phyloP scores from a whole-genome alignment of 2,329 filamentous ascomycete genomes.

The Cytospora leucostoma region DNA sequence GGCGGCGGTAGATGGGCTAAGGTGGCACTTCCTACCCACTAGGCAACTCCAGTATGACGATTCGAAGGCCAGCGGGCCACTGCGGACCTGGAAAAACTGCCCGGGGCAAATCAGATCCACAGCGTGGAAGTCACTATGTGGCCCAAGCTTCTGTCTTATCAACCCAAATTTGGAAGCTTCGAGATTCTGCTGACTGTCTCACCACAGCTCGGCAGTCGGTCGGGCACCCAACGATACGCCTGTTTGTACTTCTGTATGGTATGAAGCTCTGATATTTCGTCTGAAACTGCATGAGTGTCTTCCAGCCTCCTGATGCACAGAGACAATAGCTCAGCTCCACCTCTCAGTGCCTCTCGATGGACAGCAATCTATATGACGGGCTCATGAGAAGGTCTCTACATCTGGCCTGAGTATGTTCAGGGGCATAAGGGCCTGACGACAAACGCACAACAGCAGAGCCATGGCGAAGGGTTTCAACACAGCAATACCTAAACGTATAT shows the following conservation, averaged over 20 bases:
- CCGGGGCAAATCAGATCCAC: slow-evolving; percentile 24
- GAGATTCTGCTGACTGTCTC: neutral
- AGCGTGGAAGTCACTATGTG: slow-evolving; percentile 24
- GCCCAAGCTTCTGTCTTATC: slow-evolving; percentile 32
- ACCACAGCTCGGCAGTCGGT: neutral
- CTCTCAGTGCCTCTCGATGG: neutral
- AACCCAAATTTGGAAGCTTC: slow-evolving; percentile 29
- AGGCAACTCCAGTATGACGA: slow-evolving; percentile 27
- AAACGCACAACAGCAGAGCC: neutral
- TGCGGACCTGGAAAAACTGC: slow-evolving; percentile 18
- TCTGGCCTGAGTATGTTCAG: neutral
- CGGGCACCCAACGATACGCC: neutral
- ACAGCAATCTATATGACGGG: neutral
- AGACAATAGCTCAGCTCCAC: neutral
- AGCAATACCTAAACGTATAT: neutral
- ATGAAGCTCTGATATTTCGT: neutral
- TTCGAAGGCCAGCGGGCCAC: slow-evolving; percentile 16
- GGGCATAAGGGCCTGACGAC: neutral
- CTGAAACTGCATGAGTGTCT: neutral
- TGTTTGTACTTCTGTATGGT: neutral
- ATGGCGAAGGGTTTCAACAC: neutral
- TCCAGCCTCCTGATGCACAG: neutral
- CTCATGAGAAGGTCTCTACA: neutral
- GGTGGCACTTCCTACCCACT: slow-evolving; percentile 14
- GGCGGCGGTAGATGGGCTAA: slow-evolving; percentile 20